These are phyloP conservation scores for Tolypocladium nubicola DNA, from an alignment of 2,329 filamentous ascomycete species.

Conservation along the genomic window DNA sequence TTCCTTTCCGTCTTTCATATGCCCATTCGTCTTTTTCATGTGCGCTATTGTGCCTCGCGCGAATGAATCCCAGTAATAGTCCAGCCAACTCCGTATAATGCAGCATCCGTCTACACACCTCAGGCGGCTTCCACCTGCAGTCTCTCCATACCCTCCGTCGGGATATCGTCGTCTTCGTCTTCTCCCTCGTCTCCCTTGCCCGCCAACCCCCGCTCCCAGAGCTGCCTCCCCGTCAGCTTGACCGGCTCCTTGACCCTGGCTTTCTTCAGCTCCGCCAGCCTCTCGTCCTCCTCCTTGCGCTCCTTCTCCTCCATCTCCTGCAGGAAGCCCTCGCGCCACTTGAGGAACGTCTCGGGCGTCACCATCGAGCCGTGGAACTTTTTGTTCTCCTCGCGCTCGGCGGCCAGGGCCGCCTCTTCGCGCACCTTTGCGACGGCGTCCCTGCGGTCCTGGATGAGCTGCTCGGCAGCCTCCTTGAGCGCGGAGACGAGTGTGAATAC, in stretches of 20 bases:
- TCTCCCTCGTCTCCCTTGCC: slow-evolving; percentile 56
- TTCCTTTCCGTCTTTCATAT: background rate
- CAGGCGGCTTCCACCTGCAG: slow-evolving; percentile 53
- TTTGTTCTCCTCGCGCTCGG: slow-evolving; percentile 85
- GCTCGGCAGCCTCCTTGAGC: slow-evolving; percentile 85
- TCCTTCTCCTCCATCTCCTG: slow-evolving; percentile 71
- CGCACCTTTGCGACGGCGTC: slow-evolving; percentile 48
- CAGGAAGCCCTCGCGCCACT: slow-evolving; percentile 70
- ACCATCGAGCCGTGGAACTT: slow-evolving; percentile 92
- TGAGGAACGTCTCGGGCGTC: slow-evolving; percentile 73
- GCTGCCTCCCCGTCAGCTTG: slow-evolving; percentile 60
- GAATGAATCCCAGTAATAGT: background rate
- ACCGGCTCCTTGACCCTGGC: slow-evolving; percentile 64
- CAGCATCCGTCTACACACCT: background rate
- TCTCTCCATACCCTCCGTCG: slow-evolving; percentile 54
- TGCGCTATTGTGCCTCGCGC: background rate
- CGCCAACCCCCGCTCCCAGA: slow-evolving; percentile 68
- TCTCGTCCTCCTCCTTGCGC: slow-evolving; percentile 60
- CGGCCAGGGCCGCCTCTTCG: slow-evolving; percentile 44
- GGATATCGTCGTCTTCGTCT: slow-evolving; percentile 53
- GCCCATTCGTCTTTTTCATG: background rate
- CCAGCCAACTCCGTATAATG: background rate
- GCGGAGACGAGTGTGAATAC: slow-evolving; percentile 82
- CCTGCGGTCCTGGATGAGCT: slow-evolving; percentile 65
- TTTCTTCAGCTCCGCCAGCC: slow-evolving; percentile 74